These are phyloP conservation scores for Vicia sativa DNA, from an alignment of 306 rosid species.

Conservation along the genomic window DNA sequence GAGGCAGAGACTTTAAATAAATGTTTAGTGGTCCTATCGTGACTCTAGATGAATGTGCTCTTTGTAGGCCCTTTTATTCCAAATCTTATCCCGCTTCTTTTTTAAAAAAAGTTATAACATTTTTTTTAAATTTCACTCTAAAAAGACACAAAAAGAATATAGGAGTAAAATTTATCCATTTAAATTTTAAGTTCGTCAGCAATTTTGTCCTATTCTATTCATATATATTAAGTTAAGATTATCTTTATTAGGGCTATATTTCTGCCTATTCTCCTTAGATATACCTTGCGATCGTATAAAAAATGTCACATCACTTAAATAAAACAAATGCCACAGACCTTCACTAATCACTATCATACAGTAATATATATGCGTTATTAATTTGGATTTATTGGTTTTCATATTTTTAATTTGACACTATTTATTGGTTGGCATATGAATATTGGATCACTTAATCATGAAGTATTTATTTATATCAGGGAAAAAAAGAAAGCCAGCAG, in stretches of 20 bases:
- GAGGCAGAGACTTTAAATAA: neutral
- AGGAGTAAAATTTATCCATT: neutral
- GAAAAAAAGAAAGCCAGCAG: neutral
- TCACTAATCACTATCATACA: neutral
- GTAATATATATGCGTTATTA: neutral
- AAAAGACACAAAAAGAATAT: too few species aligned
- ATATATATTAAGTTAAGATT: neutral
- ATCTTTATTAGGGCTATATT: neutral
- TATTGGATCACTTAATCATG: slow-evolving; percentile 12
- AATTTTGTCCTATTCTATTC: neutral
- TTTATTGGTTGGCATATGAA: neutral
- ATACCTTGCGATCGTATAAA: neutral
- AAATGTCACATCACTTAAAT: slow-evolving; percentile 13
- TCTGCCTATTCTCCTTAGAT: neutral
- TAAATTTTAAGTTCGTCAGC: neutral
- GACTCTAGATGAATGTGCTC: slow-evolving; percentile 40
- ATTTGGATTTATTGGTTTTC: neutral
- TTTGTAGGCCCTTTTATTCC: slow-evolving; percentile 43
- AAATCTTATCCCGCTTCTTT: slow-evolving; percentile 24
- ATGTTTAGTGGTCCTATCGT: slow-evolving; percentile 36
- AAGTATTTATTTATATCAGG: neutral
- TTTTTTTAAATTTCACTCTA: neutral
- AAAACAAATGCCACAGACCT: neutral
- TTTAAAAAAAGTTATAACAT: too few species aligned
- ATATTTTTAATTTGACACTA: neutral